Evolutionary conservation across 495 filamentous ascomycete genomes (phyloP), one percentile per base, ranked within the genome.

Genomic region (Elasticomyces elasticus): DNA sequence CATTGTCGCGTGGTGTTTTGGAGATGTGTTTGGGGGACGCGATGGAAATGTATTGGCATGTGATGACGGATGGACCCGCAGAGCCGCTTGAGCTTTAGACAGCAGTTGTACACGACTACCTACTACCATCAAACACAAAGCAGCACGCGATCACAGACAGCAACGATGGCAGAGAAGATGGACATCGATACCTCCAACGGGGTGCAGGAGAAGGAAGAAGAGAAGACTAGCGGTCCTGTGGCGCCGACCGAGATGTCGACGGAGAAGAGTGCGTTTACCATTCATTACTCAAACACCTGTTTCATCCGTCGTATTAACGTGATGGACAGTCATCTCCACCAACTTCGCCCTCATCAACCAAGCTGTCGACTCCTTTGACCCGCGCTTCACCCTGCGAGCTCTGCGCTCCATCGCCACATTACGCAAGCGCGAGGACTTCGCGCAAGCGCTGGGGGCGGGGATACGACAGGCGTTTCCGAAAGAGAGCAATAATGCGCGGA

Each of bases 321-420:
- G n/a, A 47, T 31, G 52, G 43, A 60, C 94, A 69, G 92, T 95
- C 66, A 95, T 97, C 76, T 90, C 89, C 72, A 80, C 77, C 76
- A 95, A 94, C 71, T 95, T 95, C 65, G 77, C 78, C 49, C 79
- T 96, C 25, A 79, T 98, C 55, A 89, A 95, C 60, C 86, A 88
- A 64, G 92, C 92, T 58, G 90, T 97, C 55, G 73, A 84, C 57
- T 79, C 95, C 62, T 98, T 97, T 66, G 92, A 98, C 73, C 80
- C 89, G 47, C 84, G 92, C 72, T 98, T 95, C 71, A 86, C 89
- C 44, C 83, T 98, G 52, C 79, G 94, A 59, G 92, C 92, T 52
- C 79, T 98, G 51, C 85, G 92, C 49, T 94, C 89, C 53, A 94
- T 95, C 72, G 95, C 92, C 35, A 89, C 88, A 53, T 82, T 97